A percentile compares a stretch with the other conserved stretches of the same genome.
Conservation (phyloP, 495 filamentous ascomycete species). For the Elaphomyces granulatus region DNA sequence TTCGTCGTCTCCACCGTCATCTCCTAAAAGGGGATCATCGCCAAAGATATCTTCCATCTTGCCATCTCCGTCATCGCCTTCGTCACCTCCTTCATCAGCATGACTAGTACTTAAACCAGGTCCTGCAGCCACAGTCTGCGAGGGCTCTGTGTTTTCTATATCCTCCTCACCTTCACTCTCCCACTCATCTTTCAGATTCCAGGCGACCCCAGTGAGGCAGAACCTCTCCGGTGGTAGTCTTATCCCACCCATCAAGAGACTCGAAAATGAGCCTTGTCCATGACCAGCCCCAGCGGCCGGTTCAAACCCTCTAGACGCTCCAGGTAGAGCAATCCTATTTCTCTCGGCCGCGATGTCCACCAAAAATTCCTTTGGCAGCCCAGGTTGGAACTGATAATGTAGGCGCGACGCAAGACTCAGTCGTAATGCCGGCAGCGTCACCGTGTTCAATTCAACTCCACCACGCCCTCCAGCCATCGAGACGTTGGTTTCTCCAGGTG, state of each 20-base stretch:
- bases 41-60: constrained; percentile 48
- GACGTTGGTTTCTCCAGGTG: constrained; percentile 4
- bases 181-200: constrained; percentile 74
- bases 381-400: constrained; percentile 50
- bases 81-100: constrained; percentile 26
- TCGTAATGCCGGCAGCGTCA: constrained; percentile 43
- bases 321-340: constrained; percentile 68
- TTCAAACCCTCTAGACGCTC: constrained; percentile 53
- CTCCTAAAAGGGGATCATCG: constrained; percentile 34
- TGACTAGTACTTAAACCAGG: constrained; percentile 19
- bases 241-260: constrained; percentile 46
- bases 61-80: constrained; percentile 40
- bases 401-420: constrained; percentile 49
- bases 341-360: constrained; percentile 68
- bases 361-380: constrained; percentile 71
- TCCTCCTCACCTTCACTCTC: constrained; percentile 45
- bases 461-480: constrained; percentile 13
- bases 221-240: constrained; percentile 83
- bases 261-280: constrained; percentile 15
- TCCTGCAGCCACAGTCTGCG: constrained; percentile 6
- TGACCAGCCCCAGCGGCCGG: constrained; percentile 6
- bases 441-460: constrained; percentile 25
- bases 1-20: constrained; percentile 26
- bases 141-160: constrained; percentile 20
- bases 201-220: constrained; percentile 70